phyloP scores from a whole-genome alignment of 2,329 filamentous ascomycete species.

The Nigrograna mackinnonii region DNA sequence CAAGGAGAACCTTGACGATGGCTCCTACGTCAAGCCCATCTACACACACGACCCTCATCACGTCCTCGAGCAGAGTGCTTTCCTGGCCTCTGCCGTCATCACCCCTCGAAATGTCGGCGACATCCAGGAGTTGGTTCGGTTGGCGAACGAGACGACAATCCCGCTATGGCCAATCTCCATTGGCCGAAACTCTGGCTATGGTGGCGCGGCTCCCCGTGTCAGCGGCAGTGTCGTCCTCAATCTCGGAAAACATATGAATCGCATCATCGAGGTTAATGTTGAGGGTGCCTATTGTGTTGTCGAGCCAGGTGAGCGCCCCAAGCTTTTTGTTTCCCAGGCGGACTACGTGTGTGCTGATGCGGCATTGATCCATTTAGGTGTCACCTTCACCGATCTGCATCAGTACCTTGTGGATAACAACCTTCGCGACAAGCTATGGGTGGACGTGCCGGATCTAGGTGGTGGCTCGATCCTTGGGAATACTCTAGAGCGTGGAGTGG shows the following conservation, averaged over 20 bases:
- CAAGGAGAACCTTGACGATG: slow-evolving; percentile 12
- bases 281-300: slow-evolving; percentile 43
- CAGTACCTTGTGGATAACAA: slow-evolving; percentile 44
- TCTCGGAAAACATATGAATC: slow-evolving; percentile 47
- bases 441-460: slow-evolving; percentile 41
- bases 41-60: slow-evolving; percentile 48
- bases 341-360: too few species aligned
- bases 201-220: slow-evolving; percentile 52
- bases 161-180: slow-evolving; percentile 36
- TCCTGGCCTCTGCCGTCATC: slow-evolving; percentile 47
- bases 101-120: slow-evolving; percentile 44
- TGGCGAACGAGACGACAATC: slow-evolving; percentile 32
- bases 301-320: slow-evolving; percentile 49
- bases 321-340: too few species aligned
- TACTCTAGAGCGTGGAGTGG: slow-evolving; percentile 35
- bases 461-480: slow-evolving; percentile 36
- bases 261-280: slow-evolving; percentile 42
- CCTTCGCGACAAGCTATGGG: slow-evolving; percentile 44
- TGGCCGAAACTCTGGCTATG: slow-evolving; percentile 53
- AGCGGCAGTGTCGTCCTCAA: slow-evolving; percentile 50
- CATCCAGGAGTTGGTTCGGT: slow-evolving; percentile 21
- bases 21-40: slow-evolving; percentile 21
- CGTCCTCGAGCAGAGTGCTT: slow-evolving; percentile 46
- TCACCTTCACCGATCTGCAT: slow-evolving; percentile 52
- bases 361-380: too few species aligned